Conservation (phyloP, 1,139 yeast species). For the Geotrichum fermentans region DNA sequence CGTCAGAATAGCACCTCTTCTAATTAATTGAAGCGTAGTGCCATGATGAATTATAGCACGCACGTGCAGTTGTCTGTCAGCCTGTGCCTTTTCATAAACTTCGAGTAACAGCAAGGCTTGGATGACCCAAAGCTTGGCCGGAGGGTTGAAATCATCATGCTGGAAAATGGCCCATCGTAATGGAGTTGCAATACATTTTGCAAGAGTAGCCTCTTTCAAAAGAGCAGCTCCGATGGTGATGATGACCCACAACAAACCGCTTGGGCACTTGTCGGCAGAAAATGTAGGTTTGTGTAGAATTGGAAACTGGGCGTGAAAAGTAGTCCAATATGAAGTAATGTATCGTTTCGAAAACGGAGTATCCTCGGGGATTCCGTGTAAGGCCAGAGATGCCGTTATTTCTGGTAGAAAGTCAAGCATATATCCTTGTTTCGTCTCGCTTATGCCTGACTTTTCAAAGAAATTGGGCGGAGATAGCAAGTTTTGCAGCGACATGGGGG, state of each 20-base stretch:
- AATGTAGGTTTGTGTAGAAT: constrained; percentile 62
- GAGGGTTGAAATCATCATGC: constrained; percentile 52
- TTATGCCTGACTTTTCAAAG: constrained; percentile 5
- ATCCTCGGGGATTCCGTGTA: constrained; percentile 1
- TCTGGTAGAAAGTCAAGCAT: constrained; percentile 18
- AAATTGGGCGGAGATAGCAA: constrained; percentile 37
- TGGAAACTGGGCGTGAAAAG: constrained; percentile 59
- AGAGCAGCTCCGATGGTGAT: constrained; percentile 51
- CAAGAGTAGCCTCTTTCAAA: constrained; percentile 38
- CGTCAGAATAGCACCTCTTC: constrained; percentile 57
- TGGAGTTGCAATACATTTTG: constrained; percentile 55
- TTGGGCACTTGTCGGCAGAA: constrained; percentile 48
- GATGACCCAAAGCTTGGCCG: constrained; percentile 57
- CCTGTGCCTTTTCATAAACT: constrained; percentile 60
- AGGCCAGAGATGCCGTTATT: neutral
- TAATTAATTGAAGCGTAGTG: constrained; percentile 61
- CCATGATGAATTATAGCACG: constrained; percentile 76
- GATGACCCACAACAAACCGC: constrained; percentile 54
- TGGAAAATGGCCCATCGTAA: constrained; percentile 57
- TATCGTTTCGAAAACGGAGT: constrained; percentile 24
- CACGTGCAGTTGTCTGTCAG: constrained; percentile 53
- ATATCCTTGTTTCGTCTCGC: constrained; percentile 23
- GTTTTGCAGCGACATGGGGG: constrained; percentile 38
- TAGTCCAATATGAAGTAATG: constrained; percentile 46
- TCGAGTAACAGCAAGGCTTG: constrained; percentile 62